phyloP scores from a whole-genome alignment of 116 monocot genomes.

The Trichopus zeylanicus region DNA sequence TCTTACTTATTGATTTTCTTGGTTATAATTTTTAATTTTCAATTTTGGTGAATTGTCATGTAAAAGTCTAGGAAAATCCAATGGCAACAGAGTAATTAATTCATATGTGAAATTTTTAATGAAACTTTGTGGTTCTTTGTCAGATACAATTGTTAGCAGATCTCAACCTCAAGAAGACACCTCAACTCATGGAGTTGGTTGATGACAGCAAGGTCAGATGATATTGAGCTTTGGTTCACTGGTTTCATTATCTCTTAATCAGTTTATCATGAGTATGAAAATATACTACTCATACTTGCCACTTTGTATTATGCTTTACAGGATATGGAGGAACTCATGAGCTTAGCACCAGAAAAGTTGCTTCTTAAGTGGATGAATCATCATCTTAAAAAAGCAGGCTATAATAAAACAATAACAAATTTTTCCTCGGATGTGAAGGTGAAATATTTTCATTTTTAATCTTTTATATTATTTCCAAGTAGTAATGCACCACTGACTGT shows the following conservation, averaged over 20 bases:
- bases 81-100: too few relatives aligned
- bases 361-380: slow-evolving; percentile 73
- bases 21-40: too few relatives aligned
- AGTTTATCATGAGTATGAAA: not conserved
- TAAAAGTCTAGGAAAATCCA: too few relatives aligned
- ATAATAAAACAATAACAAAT: slow-evolving; percentile 61
- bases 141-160: slow-evolving; percentile 98
- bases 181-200: slow-evolving; percentile 71
- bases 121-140: not conserved
- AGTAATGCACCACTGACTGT: not conserved
- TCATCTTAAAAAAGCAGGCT: slow-evolving; percentile 70
- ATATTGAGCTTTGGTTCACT: not conserved
- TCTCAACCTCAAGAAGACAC: slow-evolving; percentile 91
- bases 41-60: too few relatives aligned
- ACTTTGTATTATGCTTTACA: not conserved
- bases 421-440: slow-evolving; percentile 81
- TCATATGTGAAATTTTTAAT: not conserved
- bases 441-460: not conserved
- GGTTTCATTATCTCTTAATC: not conserved
- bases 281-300: not conserved
- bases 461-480: not conserved
- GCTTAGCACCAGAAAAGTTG: slow-evolving; percentile 67
- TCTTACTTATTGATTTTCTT: too few relatives aligned
- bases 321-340: slow-evolving; percentile 55
- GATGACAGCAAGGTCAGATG: slow-evolving; percentile 49